A percentile compares a stretch with the other conserved stretches of the same genome.
These are phyloP conservation scores for Colletotrichum costaricense DNA, from an alignment of 2,329 filamentous ascomycete species.

Conservation along the genomic window DNA sequence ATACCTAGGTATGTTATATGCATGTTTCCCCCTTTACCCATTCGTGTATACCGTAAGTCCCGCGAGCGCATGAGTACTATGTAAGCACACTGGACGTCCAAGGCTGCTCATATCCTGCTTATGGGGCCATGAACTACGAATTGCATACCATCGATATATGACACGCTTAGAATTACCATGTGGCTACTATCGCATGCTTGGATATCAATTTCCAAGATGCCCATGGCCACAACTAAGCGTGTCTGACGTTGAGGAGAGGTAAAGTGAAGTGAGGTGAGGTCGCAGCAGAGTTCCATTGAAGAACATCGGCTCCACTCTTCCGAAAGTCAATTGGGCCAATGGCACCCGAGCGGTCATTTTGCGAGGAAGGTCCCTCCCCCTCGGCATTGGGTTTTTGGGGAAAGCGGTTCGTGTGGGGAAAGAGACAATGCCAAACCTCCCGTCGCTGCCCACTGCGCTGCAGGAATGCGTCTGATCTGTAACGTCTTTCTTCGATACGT, in stretches of 20 bases:
- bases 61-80: too few species aligned
- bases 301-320: background rate
- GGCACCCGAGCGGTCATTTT: background rate
- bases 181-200: too few species aligned
- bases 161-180: too few species aligned
- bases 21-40: too few species aligned
- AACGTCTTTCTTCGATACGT: background rate
- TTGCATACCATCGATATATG: too few species aligned
- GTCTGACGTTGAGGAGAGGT: background rate
- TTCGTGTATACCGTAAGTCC: too few species aligned
- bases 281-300: conserved; percentile 28
- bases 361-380: background rate
- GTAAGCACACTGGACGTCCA: too few species aligned
- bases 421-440: background rate
- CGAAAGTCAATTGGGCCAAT: conserved; percentile 4
- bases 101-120: too few species aligned
- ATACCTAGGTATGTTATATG: too few species aligned
- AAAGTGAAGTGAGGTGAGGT: background rate
- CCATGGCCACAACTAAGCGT: background rate
- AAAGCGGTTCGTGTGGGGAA: conserved; percentile 24
- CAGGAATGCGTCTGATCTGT: background rate
- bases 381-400: background rate
- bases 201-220: too few species aligned
- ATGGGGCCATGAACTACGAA: too few species aligned
- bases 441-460: background rate